Percentiles rank a stretch among this genome's conserved stretches.
Conservation (phyloP, 2,329 filamentous ascomycete species). For the Trichocomaceae sp. region DNA sequence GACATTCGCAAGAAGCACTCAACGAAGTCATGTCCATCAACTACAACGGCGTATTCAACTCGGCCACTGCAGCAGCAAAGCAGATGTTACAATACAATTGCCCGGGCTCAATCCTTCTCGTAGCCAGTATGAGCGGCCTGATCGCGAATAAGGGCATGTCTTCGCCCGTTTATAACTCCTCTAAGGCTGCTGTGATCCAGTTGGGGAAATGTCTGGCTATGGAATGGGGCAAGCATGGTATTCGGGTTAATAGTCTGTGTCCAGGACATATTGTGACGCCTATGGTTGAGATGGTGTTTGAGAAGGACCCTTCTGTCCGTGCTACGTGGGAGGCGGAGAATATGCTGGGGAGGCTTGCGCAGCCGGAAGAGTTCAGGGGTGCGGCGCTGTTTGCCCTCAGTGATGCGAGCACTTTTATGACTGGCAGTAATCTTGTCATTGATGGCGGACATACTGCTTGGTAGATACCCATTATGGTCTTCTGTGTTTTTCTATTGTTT, state of each 20-base stretch:
- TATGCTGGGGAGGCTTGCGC: slow-evolving; percentile 50
- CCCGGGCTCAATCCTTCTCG: slow-evolving; percentile 43
- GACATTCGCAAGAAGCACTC: slow-evolving; percentile 35
- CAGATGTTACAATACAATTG: slow-evolving; percentile 47
- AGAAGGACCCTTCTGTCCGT: slow-evolving; percentile 59
- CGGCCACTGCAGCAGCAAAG: slow-evolving; percentile 42
- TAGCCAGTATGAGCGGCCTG: slow-evolving; percentile 48
- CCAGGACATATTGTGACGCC: slow-evolving; percentile 54
- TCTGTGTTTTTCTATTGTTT: background rate
- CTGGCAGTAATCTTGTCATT: slow-evolving; percentile 60
- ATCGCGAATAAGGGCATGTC: slow-evolving; percentile 45
- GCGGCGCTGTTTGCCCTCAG: slow-evolving; percentile 63
- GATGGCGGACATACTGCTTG: slow-evolving; percentile 61
- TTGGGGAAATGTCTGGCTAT: slow-evolving; percentile 46
- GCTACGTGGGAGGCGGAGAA: slow-evolving; percentile 41
- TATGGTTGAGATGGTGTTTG: slow-evolving; percentile 77
- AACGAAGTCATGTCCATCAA: slow-evolving; percentile 45
- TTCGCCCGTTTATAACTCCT: slow-evolving; percentile 46
- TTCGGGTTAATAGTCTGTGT: slow-evolving; percentile 49
- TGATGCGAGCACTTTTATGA: slow-evolving; percentile 65
- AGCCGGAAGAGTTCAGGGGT: slow-evolving; percentile 54
- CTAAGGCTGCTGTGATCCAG: slow-evolving; percentile 50
- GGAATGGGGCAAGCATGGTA: slow-evolving; percentile 47
- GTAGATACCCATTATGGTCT: slow-evolving; percentile 19
- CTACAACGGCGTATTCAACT: slow-evolving; percentile 45